Conservation (phyloP, 352 stramenopile species). For the Phytopythium chamaehyphon region DNA sequence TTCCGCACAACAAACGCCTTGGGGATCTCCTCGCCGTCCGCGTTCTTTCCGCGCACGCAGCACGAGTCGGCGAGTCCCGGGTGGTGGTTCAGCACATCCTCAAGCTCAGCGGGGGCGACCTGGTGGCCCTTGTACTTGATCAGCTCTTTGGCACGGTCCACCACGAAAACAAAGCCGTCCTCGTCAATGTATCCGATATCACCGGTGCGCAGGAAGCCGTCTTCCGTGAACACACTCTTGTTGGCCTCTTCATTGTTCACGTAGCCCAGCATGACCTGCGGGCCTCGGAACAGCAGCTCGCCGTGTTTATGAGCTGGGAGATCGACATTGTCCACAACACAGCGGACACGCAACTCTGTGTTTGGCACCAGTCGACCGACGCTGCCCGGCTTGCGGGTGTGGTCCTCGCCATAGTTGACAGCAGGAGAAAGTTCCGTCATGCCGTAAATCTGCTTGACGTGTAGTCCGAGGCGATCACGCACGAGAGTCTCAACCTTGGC, state of each 20-base stretch:
- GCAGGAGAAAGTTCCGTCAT: constrained; percentile 54
- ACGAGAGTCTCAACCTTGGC: constrained; percentile 67
- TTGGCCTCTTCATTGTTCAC: constrained; percentile 87
- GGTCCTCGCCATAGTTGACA: constrained; percentile 32
- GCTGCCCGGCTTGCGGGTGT: constrained; percentile 25
- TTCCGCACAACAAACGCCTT: constrained; percentile 89
- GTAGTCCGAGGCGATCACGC: constrained; percentile 50
- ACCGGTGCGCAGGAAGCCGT: constrained; percentile 85
- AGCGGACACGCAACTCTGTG: constrained; percentile 50
- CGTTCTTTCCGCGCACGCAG: constrained; percentile 58
- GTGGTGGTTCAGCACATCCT: constrained; percentile 88
- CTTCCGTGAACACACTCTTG: constrained; percentile 59
- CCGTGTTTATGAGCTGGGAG: constrained; percentile 36
- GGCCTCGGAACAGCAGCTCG: constrained; percentile 87
- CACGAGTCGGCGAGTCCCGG: constrained; percentile 72
- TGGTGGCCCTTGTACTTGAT: constrained; percentile 94
- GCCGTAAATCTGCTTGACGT: constrained; percentile 51
- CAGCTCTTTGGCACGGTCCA: constrained; percentile 91
- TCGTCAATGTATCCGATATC: constrained; percentile 91
- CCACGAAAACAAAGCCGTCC: constrained; percentile 90
- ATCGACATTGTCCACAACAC: constrained; percentile 35
- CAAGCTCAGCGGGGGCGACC: constrained; percentile 88
- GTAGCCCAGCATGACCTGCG: constrained; percentile 93
- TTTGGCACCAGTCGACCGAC: constrained; percentile 52
- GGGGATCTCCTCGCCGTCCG: constrained; percentile 82